Evolutionary conservation across 1,284 basidiomycete species (phyloP).

Genomic region (Leucoagaricus sp.): DNA sequence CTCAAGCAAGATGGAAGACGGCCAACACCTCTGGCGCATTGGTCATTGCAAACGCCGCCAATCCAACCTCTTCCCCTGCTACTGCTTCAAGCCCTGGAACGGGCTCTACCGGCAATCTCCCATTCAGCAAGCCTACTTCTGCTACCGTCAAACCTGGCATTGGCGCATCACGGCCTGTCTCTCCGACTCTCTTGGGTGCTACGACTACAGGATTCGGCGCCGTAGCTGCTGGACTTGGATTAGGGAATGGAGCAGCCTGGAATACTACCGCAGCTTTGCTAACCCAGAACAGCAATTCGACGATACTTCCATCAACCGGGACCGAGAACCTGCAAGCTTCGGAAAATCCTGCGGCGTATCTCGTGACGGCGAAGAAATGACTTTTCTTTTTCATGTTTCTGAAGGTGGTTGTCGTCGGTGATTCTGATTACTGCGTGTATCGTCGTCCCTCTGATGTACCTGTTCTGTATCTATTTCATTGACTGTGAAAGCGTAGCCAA

Average conservation of each 20-base stretch:
- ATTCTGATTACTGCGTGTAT: too few species aligned
- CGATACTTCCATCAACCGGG: background rate
- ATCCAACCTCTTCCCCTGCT: background rate
- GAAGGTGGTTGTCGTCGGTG: too few species aligned
- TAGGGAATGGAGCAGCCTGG: constrained; percentile 13
- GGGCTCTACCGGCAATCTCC: background rate
- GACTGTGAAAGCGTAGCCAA: too few species aligned
- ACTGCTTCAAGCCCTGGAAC: background rate
- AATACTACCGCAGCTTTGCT: constrained; percentile 7
- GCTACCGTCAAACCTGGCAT: background rate
- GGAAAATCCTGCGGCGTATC: too few species aligned
- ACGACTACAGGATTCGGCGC: constrained; percentile 9
- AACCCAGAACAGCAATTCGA: background rate
- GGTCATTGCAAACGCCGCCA: background rate
- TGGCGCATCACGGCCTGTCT: constrained; percentile 3
- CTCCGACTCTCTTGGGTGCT: constrained; percentile 5
- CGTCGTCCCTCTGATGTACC: too few species aligned
- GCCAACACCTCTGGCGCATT: background rate
- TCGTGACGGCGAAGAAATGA: too few species aligned
- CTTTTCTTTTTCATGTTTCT: too few species aligned
- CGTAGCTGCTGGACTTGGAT: constrained; percentile 12
- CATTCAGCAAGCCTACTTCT: background rate
- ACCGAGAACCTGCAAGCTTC: background rate
- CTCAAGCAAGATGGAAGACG: constrained; percentile 36
- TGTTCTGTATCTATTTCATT: too few species aligned